Conservation (phyloP, 176 grass and related monocot species). For the Chrysopogon serrulatus region DNA sequence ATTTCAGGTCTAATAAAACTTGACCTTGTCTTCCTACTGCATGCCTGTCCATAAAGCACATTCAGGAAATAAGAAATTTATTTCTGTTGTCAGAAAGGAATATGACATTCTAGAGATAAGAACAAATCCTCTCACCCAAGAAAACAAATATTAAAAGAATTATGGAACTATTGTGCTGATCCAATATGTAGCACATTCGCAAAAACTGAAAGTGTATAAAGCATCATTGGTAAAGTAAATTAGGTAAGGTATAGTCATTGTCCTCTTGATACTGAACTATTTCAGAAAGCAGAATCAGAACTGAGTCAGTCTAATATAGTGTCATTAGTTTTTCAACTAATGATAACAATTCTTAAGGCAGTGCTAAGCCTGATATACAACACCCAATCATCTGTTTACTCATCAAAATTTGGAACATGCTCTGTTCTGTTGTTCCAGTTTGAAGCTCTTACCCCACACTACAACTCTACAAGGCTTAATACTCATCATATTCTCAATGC, state of each 20-base stretch:
- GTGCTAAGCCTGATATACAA: not conserved
- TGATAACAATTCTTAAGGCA: not conserved
- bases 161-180: not conserved
- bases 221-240: conserved; percentile 1
- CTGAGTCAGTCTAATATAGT: not conserved
- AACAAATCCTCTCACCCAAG: not conserved
- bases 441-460: not conserved
- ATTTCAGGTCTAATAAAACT: conserved; percentile 65
- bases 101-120: not conserved
- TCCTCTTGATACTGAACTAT: not conserved
- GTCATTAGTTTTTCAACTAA: not conserved
- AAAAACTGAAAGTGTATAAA: not conserved
- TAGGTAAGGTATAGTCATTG: not conserved
- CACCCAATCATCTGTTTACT: not conserved
- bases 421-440: not conserved
- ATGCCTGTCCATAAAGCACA: conserved; percentile 51
- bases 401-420: not conserved
- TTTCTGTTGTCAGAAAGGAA: conserved; percentile 6
- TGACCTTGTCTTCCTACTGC: conserved; percentile 85
- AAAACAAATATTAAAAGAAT: not conserved
- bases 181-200: not conserved
- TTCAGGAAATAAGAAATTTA: conserved; percentile 18
- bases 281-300: not conserved
- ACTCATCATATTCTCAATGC: too few relatives aligned
- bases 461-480: not conserved